phyloP scores from a whole-genome alignment of 2,329 filamentous ascomycete species.

The Stagonosporopsis cucurbitacearum region DNA sequence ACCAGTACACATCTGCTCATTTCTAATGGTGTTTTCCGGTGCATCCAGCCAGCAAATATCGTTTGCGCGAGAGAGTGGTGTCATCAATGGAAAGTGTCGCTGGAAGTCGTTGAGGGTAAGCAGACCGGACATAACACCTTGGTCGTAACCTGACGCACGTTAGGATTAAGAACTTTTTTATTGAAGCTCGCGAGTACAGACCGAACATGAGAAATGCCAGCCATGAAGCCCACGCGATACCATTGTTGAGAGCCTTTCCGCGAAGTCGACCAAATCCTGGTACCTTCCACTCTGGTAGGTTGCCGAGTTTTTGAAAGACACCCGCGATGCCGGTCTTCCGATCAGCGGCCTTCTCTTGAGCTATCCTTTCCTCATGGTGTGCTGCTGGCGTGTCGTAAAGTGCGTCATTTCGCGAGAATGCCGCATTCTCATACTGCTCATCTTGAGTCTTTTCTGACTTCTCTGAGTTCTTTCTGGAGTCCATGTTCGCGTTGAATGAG shows the following conservation, averaged over 20 bases:
- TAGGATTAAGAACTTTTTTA: not conserved
- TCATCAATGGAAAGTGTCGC: constrained; percentile 37
- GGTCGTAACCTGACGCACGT: constrained; percentile 58
- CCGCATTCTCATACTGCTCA: constrained; percentile 1
- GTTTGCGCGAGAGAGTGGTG: constrained; percentile 20
- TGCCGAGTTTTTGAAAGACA: constrained; percentile 18
- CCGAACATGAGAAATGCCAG: constrained; percentile 50
- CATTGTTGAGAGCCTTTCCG: constrained; percentile 22
- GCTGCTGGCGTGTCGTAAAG: not conserved
- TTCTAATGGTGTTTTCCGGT: constrained; percentile 14
- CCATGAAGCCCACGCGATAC: constrained; percentile 27
- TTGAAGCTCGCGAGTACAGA: not conserved
- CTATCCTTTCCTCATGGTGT: not conserved
- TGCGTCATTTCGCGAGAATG: not conserved
- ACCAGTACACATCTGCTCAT: constrained; percentile 23
- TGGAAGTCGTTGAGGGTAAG: constrained; percentile 69
- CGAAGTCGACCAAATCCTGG: constrained; percentile 20
- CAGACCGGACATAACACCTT: constrained; percentile 70
- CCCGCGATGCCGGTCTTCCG: constrained; percentile 5
- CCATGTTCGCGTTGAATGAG: constrained; percentile 5
- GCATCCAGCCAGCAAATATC: constrained; percentile 24
- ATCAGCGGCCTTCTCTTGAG: constrained; percentile 8
- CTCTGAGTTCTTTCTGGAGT: constrained; percentile 4
- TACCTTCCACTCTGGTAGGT: constrained; percentile 27
- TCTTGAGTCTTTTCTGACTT: constrained; percentile 4